Evolutionary conservation across 108 stramenopile species (phyloP), one percentile per base, ranked within the genome.

Genomic region (Fragilariopsis cylindrus): DNA sequence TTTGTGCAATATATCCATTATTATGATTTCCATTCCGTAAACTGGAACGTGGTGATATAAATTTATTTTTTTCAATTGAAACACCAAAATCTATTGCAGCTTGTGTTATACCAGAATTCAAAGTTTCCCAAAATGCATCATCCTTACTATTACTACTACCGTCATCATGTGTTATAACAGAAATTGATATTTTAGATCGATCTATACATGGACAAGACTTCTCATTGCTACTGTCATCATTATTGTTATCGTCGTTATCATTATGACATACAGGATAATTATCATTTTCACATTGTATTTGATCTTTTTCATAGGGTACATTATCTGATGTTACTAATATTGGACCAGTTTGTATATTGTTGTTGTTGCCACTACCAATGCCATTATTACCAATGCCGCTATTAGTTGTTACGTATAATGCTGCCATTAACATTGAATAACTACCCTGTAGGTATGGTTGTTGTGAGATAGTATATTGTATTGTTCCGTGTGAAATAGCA

Each of bases 371-470:
- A 30, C 1, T 30, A 30, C 30, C 30, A 30, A 52, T 13, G 50
- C 55, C 9, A 5, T 56, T n/a, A n/a, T n/a, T 44, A 40, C 8
- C 62, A 3, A 6, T 4, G 3, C 60, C 42, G 0, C 7, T 15
- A 5, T 71, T 71, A 40, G 80, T 81, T 15, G 80, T 76, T n/a
- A 52, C 65, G 57, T 73, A 76, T 19, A 76, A 13, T 3, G 76
- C 60, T 13, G 80, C 80, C 62, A 76, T 39, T 6, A 77, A 18
- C 18, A 76, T 63, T 7, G 58, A 0, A 4, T 72, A 13, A 12
- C 70, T 65, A n/a, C 64, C 80, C 52, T 76, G 76, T n/a, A 82
- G 2, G 44, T 77, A 56, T 12, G 63, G 45, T 65, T 82, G 76
- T 42, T 60, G 72, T 0, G 54, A 39, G 1, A 77, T 47, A 15